These are phyloP conservation scores for Rhodotorula toruloides DNA, from an alignment of 768 basidiomycete genomes.

Conservation along the genomic window DNA sequence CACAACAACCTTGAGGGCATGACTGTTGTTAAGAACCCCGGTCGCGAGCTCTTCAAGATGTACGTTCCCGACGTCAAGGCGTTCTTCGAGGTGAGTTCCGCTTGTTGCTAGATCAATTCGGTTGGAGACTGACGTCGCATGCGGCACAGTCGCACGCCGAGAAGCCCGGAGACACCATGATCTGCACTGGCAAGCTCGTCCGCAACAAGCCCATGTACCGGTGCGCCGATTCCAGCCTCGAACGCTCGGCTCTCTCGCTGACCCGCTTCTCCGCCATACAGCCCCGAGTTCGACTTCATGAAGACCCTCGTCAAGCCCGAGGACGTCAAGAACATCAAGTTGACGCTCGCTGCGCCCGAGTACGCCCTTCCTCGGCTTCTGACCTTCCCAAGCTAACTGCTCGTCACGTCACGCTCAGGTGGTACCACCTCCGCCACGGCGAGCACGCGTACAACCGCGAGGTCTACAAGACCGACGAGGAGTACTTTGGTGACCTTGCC, in stretches of 20 bases:
- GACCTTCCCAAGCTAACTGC: background rate
- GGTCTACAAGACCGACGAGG: conserved; percentile 61
- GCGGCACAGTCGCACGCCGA: conserved; percentile 14
- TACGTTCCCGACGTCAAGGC: conserved; percentile 38
- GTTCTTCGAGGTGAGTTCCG: conserved; percentile 14
- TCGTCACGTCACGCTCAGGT: conserved; percentile 9
- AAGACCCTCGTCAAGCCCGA: conserved; percentile 34
- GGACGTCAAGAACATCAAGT: conserved; percentile 59
- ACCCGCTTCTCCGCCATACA: background rate
- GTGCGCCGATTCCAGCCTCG: background rate
- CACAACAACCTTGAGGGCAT: conserved; percentile 65
- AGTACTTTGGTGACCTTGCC: conserved; percentile 55
- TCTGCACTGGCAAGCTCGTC: conserved; percentile 36
- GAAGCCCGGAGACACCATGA: conserved; percentile 32
- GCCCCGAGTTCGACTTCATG: conserved; percentile 40
- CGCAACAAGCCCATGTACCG: conserved; percentile 39
- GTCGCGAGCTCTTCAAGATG: conserved; percentile 36
- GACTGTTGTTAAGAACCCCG: conserved; percentile 42
- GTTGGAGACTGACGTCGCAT: background rate
- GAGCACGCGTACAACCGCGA: conserved; percentile 46
- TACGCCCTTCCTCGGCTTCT: conserved; percentile 58
- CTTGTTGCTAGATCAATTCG: background rate
- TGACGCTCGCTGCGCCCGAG: conserved; percentile 66
- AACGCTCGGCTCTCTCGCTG: background rate
- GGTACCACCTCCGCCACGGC: conserved; percentile 43